These are phyloP conservation scores for Ambrosiella cleistominuta DNA, from an alignment of 2,329 filamentous ascomycete genomes.

Conservation along the genomic window DNA sequence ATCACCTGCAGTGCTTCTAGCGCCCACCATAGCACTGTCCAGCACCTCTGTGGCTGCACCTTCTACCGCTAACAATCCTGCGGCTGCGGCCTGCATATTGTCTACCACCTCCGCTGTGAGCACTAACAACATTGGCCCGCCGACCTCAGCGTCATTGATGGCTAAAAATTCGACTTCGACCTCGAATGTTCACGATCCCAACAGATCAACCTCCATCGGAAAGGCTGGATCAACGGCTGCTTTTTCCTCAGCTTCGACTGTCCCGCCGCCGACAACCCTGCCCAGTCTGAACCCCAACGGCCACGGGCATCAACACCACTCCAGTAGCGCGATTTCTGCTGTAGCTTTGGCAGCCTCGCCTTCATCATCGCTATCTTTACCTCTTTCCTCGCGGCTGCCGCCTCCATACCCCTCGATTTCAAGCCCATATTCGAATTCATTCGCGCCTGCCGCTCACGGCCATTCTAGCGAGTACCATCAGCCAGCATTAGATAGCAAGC, in stretches of 20 bases:
- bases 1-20: no score
- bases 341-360: conserved; percentile 8
- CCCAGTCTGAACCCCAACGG: conserved; percentile 11
- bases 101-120: neutral
- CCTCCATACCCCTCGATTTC: conserved; percentile 7
- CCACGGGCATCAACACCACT: conserved; percentile 3
- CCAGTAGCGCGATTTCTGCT: conserved; percentile 11
- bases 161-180: neutral
- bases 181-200: neutral
- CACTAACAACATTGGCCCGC: conserved; percentile 31
- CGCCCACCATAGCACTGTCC: no score
- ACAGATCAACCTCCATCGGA: conserved; percentile 5
- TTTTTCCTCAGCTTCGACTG: conserved; percentile 5
- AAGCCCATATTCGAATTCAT: neutral
- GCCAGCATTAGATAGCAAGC: neutral
- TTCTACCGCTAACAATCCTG: no score
- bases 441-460: neutral
- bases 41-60: no score
- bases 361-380: conserved; percentile 3
- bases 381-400: conserved; percentile 1
- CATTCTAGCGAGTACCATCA: conserved; percentile 2
- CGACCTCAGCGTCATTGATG: neutral
- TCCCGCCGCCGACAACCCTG: conserved; percentile 3
- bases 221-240: conserved; percentile 5
- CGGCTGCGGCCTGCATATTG: no score